These are phyloP conservation scores for Austroboletus eburneus DNA, from an alignment of 768 basidiomycete species.

Conservation along the genomic window DNA sequence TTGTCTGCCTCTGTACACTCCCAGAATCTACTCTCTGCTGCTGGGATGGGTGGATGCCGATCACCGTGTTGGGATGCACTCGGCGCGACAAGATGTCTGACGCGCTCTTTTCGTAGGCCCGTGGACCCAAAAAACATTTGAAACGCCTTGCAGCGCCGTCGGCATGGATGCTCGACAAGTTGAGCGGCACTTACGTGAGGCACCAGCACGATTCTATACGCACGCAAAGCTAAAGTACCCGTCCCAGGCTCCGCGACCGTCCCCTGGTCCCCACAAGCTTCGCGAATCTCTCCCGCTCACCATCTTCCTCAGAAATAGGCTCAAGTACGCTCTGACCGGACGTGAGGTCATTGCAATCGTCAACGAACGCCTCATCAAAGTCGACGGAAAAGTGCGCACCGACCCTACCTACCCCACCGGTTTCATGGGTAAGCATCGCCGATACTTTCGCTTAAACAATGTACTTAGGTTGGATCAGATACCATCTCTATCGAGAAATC, in stretches of 20 bases:
- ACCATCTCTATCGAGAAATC: slow-evolving; percentile 98
- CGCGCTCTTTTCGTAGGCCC: slow-evolving; percentile 52
- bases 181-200: slow-evolving; percentile 90
- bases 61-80: slow-evolving; percentile 16
- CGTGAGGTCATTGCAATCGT: slow-evolving; percentile 95
- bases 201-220: not conserved
- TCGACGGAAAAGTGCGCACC: slow-evolving; percentile 97
- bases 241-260: slow-evolving; percentile 88
- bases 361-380: slow-evolving; percentile 95
- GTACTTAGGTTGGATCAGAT: slow-evolving; percentile 45
- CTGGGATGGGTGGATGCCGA: slow-evolving; percentile 27
- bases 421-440: slow-evolving; percentile 77
- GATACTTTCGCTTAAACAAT: not conserved
- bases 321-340: slow-evolving; percentile 98
- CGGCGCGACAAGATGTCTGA: slow-evolving; percentile 15
- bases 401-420: slow-evolving; percentile 96
- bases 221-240: slow-evolving; percentile 5
- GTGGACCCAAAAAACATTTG: slow-evolving; percentile 99
- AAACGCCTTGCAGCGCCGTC: slow-evolving; percentile 97
- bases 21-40: not conserved
- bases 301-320: slow-evolving; percentile 96
- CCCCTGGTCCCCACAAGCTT: slow-evolving; percentile 98
- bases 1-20: not conserved
- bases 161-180: slow-evolving; percentile 99
- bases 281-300: slow-evolving; percentile 96